phyloP scores from a whole-genome alignment of 2,329 filamentous ascomycete genomes.

The Fusarium setosum region DNA sequence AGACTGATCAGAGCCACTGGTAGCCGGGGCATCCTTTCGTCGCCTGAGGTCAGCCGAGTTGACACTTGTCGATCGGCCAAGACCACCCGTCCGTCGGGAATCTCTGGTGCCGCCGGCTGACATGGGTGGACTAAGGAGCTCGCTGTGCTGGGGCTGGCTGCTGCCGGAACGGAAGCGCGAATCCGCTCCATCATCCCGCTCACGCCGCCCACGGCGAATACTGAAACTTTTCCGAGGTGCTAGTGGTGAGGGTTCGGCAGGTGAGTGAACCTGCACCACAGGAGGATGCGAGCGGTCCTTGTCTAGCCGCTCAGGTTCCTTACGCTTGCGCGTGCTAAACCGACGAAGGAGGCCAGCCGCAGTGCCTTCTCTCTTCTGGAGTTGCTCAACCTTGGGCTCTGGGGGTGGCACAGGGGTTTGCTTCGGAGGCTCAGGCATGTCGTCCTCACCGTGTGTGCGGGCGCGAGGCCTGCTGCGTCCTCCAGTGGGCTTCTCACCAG shows the following conservation, averaged over 20 bases:
- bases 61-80: conserved; percentile 91
- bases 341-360: conserved; percentile 86
- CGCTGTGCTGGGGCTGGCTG: conserved; percentile 79
- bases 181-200: conserved; percentile 62
- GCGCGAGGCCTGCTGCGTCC: conserved; percentile 86
- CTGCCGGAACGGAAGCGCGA: conserved; percentile 65
- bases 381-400: conserved; percentile 69
- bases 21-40: conserved; percentile 77
- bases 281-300: conserved; percentile 77
- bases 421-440: conserved; percentile 72
- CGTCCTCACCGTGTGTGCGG: conserved; percentile 94
- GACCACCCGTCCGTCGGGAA: conserved; percentile 70
- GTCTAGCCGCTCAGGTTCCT: conserved; percentile 72
- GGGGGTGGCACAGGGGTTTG: conserved; percentile 49
- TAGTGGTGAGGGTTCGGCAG: conserved; percentile 69
- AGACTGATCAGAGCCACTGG: conserved; percentile 84
- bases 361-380: conserved; percentile 85
- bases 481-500: conserved; percentile 87
- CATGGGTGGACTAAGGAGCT: conserved; percentile 79
- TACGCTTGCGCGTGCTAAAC: conserved; percentile 87
- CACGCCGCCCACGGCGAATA: conserved; percentile 71
- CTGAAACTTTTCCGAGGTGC: conserved; percentile 89
- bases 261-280: conserved; percentile 81
- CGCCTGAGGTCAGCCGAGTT: conserved; percentile 86
- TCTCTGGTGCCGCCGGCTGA: conserved; percentile 67